These are phyloP conservation scores for Friedmanniomyces endolithicus DNA, from an alignment of 495 filamentous ascomycete species.

Conservation along the genomic window DNA sequence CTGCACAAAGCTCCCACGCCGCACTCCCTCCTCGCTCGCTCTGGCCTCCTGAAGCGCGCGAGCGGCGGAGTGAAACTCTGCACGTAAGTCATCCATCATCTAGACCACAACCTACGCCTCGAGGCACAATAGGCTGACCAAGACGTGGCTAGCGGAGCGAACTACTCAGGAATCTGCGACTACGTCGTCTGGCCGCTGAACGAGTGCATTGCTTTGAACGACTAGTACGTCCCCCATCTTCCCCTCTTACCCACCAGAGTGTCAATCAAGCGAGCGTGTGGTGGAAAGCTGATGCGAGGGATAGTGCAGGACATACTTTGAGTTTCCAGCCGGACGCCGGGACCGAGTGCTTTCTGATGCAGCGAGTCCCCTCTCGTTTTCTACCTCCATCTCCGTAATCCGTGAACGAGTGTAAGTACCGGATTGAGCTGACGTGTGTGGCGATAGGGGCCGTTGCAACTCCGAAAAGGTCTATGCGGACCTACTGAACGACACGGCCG, in stretches of 20 bases:
- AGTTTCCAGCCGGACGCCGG: constrained; percentile 4
- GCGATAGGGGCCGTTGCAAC: constrained; percentile 7
- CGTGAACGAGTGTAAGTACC: too few species aligned
- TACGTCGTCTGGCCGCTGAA: constrained; percentile 2
- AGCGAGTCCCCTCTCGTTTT: constrained; percentile 4
- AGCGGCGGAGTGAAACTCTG: constrained; percentile 1
- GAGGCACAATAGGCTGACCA: too few species aligned
- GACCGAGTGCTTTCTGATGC: constrained; percentile 10
- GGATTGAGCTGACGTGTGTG: too few species aligned
- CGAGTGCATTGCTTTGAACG: constrained; percentile 4
- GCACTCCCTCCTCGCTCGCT: too few species aligned
- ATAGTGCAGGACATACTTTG: not conserved
- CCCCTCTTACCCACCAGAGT: not conserved
- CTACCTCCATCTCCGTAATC: not conserved
- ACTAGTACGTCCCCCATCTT: not conserved
- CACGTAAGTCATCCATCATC: not conserved
- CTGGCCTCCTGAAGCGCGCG: constrained; percentile 6
- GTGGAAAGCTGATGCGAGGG: not conserved
- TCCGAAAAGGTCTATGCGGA: constrained; percentile 2
- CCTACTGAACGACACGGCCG: not conserved
- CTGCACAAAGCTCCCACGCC: not conserved
- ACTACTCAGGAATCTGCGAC: constrained; percentile 1
- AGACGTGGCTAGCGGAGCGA: not conserved
- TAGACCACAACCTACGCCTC: too few species aligned
- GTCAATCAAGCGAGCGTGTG: too few species aligned